Evolutionary conservation across 352 stramenopile species (phyloP), one percentile per base, ranked within the genome.

Genomic region (Phytophthora pluvialis): DNA sequence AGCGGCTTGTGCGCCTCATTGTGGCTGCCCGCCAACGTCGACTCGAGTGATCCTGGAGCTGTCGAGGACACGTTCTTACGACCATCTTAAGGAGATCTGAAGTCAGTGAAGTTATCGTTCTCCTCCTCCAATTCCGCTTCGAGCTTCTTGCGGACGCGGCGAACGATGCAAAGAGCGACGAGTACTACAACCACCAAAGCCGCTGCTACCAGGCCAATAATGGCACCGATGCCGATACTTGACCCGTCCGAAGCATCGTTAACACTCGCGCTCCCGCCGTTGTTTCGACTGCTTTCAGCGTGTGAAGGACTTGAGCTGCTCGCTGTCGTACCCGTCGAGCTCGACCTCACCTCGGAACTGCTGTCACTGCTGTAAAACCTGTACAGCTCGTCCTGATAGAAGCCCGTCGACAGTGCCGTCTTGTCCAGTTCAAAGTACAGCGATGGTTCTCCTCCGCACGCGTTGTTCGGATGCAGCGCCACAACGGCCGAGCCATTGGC

Each of bases 361-460:
- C 47, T 52, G 3, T 60, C 43, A 38, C 58, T 61, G 21, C 55
- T 57, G 39, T 71, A 64, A 43, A 67, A 67, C 18, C 43, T 13
- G n/a, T 71, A 56, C 16, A 71, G 38, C 57, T 26, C 29, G 48
- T 65, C 31, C 31, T 67, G 59, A 28, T 48, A 67, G 0, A 39
- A 60, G 5, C 40, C 42, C 9, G 59, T 67, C 1, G 42, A 25
- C 1, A 67, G 35, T 31, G 33, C 49, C 7, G 36, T 21, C 38
- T 42, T 66, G 42, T 62, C 43, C 28, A 71, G 43, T 12, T 60
- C 48, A 31, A 71, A 65, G n/a, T 67, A 53, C n/a, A 53, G 26
- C 4, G 48, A 63, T 48, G 56, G 55, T 7, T 62, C 50, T 1
- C 44, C 44, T 6, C 64, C 57, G 39, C 64, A 72, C n/a, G 49